Evolutionary conservation across 768 basidiomycete species (phyloP), one percentile per base, ranked within the genome.

Genomic region (Rubroboletus satanas): DNA sequence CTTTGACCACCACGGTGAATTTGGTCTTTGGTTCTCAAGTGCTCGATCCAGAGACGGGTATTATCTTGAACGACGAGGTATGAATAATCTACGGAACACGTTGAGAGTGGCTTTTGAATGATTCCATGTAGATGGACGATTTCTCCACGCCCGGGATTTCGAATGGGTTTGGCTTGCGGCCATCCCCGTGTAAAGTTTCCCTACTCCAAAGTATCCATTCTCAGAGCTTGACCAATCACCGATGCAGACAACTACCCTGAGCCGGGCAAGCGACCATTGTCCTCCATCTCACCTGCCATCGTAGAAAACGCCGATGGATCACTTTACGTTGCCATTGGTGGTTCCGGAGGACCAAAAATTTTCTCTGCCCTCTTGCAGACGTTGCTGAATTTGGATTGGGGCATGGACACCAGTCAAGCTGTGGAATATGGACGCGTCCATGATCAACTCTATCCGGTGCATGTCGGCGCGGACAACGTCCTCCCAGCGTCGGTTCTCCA

Each of bases 1-100:
- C 88, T 15, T 64, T 98, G 33, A 97, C 95, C 1, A 87, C 90
- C 4, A 95, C 95, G 0, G 86, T 98, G 44, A 98, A 98, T 68
- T 72, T 87, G 0, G 75, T 95, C 17, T 98, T 96, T 70, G 96
- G 95, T 15, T 94, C 91, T 3, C 81, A 79, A 53, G 90, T 98
- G 1, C 76, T 96, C 59, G 93, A 96, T 70, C 81, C 88, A 0
- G 79, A 84, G 49, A 97, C 94, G 0, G 95, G 96, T 0, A 79
- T 98, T 29, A 80, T 98, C 48, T 71, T 98, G 39, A 98, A 98
- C 63, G 84, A 98, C 64, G 91, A 96, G 77, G 84, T 80, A 62
- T 61, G 23, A 41, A n/a, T 41, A n/a, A 44, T 18, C 2, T 7
- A 39, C 5, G 10, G 11, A 45, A 28, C n/a, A 39, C 29, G 21